Evolutionary conservation across 2,329 filamentous ascomycete genomes (phyloP).

Genomic region (Colletotrichum sojae): DNA sequence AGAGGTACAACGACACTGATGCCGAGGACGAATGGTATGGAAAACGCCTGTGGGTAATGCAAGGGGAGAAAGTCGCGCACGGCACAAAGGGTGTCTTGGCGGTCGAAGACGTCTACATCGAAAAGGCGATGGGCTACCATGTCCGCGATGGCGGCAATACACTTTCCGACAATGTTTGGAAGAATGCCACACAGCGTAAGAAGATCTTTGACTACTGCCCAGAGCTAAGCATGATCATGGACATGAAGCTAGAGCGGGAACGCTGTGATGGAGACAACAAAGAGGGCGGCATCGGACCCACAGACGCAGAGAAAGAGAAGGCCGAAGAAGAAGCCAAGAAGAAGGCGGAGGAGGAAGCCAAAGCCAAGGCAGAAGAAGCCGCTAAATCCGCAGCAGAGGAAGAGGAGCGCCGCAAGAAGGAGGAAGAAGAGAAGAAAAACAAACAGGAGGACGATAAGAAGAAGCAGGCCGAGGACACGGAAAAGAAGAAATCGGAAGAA

Average conservation of each 20-base stretch:
- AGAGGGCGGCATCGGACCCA: conserved; percentile 45
- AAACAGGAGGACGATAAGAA: conserved; percentile 3
- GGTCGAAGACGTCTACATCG: conserved; percentile 64
- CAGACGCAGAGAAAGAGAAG: conserved; percentile 30
- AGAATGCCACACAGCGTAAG: conserved; percentile 57
- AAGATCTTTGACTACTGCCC: conserved; percentile 70
- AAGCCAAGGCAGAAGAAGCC: conserved; percentile 25
- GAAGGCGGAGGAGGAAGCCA: conserved; percentile 32
- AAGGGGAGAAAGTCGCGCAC: conserved; percentile 63
- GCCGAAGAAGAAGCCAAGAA: conserved; percentile 33
- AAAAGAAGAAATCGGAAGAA: neutral
- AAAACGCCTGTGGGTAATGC: conserved; percentile 61
- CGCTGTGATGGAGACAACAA: conserved; percentile 56
- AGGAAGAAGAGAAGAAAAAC: conserved; percentile 20
- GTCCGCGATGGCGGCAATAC: conserved; percentile 58
- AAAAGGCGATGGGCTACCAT: conserved; percentile 70
- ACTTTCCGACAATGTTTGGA: conserved; percentile 63
- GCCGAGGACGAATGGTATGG: conserved; percentile 71
- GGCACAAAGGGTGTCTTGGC: conserved; percentile 59
- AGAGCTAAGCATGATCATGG: conserved; percentile 68
- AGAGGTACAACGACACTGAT: conserved; percentile 63
- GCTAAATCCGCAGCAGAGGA: conserved; percentile 13
- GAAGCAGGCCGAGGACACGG: neutral
- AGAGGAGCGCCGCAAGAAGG: conserved; percentile 24
- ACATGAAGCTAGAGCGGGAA: conserved; percentile 69